Evolutionary conservation across 176 grass and related monocot species (phyloP).

Genomic region (Neostapfia colusana): DNA sequence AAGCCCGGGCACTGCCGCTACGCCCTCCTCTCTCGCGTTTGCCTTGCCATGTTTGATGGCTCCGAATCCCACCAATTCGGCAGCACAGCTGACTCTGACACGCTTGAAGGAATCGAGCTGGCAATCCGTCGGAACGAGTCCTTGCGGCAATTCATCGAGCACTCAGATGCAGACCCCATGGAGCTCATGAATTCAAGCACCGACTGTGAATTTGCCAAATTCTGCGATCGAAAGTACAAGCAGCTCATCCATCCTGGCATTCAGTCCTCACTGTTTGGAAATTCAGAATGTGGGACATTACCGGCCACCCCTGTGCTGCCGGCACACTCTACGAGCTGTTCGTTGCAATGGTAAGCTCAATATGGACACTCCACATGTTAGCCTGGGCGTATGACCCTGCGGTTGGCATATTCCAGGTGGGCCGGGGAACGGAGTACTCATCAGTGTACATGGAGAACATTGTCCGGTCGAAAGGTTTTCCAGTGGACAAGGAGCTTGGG

Average conservation of each 20-base stretch:
- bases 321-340: slow-evolving; percentile 82
- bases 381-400: slow-evolving; percentile 87
- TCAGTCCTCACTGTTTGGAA: slow-evolving; percentile 63
- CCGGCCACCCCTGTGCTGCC: slow-evolving; percentile 27
- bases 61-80: slow-evolving; percentile 75
- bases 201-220: slow-evolving; percentile 68
- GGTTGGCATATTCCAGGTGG: slow-evolving; percentile 87
- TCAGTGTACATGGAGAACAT: slow-evolving; percentile 94
- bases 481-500: slow-evolving; percentile 23
- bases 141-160: slow-evolving; percentile 87
- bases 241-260: slow-evolving; percentile 83
- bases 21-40: slow-evolving; percentile 75
- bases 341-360: slow-evolving; percentile 84
- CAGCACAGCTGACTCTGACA: background rate
- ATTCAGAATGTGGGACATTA: slow-evolving; percentile 40
- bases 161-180: slow-evolving; percentile 76
- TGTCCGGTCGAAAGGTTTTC: slow-evolving; percentile 43
- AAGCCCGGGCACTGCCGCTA: slow-evolving; percentile 77
- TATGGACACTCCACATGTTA: slow-evolving; percentile 92
- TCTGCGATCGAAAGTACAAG: slow-evolving; percentile 74
- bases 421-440: slow-evolving; percentile 64
- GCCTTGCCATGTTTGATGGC: slow-evolving; percentile 79
- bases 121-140: slow-evolving; percentile 61
- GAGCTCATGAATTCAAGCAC: slow-evolving; percentile 69
- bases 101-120: slow-evolving; percentile 39